A percentile compares a stretch with the other conserved stretches of the same genome.
Evolutionary conservation across 2,329 filamentous ascomycete species (phyloP).

Genomic region (Aulographum hederae): DNA sequence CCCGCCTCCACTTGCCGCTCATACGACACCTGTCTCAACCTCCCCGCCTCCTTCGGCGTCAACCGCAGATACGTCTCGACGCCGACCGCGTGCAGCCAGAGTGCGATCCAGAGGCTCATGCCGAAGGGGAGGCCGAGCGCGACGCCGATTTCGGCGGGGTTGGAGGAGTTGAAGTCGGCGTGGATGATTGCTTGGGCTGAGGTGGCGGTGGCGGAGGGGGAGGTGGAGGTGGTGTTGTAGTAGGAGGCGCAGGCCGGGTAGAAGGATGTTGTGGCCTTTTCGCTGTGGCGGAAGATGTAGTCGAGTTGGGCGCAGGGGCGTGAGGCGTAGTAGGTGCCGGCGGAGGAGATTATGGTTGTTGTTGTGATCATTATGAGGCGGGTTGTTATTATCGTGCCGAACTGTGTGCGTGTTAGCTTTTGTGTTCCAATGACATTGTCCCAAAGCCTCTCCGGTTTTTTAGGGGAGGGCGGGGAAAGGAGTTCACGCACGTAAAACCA

Average conservation of each 20-base stretch:
- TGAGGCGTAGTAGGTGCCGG: background rate
- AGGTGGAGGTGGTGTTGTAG: background rate
- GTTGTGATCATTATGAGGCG: slow-evolving; percentile 1
- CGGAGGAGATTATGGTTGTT: background rate
- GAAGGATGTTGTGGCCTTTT: background rate
- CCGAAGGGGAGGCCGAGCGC: background rate
- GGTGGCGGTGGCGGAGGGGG: background rate
- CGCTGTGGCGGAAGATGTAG: background rate
- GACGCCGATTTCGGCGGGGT: background rate
- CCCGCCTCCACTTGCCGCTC: slow-evolving; percentile 2
- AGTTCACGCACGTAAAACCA: slow-evolving; percentile 3
- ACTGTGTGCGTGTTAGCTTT: background rate
- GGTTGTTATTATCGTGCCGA: background rate
- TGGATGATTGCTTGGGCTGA: background rate
- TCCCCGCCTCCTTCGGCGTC: background rate
- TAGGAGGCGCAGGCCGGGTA: background rate
- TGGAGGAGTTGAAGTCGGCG: background rate
- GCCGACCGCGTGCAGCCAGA: slow-evolving; percentile 1
- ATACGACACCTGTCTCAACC: slow-evolving; percentile 1
- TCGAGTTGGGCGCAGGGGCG: background rate
- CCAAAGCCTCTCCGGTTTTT: background rate
- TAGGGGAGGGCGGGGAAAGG: background rate
- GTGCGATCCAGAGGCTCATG: slow-evolving; percentile 1
- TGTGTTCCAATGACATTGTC: too few species aligned
- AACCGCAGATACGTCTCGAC: slow-evolving; percentile 2